Conservation (phyloP, 129 eudicot genomes). For the Deinandra increscens region DNA sequence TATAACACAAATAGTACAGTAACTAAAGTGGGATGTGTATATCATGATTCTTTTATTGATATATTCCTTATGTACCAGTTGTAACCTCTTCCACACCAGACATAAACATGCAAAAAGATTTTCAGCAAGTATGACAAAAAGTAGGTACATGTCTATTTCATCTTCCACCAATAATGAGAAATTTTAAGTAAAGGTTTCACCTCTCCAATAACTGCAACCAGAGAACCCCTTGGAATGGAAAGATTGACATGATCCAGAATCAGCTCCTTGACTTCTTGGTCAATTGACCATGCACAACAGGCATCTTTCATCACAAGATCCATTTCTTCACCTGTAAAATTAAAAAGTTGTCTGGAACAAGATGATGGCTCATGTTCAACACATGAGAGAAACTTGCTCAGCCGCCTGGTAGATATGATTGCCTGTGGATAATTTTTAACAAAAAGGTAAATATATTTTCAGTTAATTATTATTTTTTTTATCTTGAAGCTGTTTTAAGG, state of each 20-base stretch:
- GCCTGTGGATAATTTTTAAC: slow-evolving; percentile 50
- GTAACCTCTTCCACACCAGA: slow-evolving; percentile 22
- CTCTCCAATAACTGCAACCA: slow-evolving; percentile 92
- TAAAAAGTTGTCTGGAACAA: slow-evolving; percentile 23
- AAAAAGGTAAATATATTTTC: neutral
- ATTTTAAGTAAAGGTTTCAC: slow-evolving; percentile 32
- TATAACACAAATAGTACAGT: neutral
- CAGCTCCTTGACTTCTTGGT: slow-evolving; percentile 42
- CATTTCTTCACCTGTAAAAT: slow-evolving; percentile 33
- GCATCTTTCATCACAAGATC: slow-evolving; percentile 66
- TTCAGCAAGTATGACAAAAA: neutral
- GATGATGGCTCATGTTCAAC: slow-evolving; percentile 43
- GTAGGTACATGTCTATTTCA: too few species aligned
- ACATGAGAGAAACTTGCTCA: slow-evolving; percentile 79
- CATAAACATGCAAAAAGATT: neutral
- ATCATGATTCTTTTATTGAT: neutral
- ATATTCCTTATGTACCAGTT: neutral
- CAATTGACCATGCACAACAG: slow-evolving; percentile 69
- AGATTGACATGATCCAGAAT: slow-evolving; percentile 59
- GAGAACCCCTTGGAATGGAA: slow-evolving; percentile 60
- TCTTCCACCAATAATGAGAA: neutral
- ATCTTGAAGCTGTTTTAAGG: slow-evolving; percentile 8
- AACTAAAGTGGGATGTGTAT: slow-evolving; percentile 1
- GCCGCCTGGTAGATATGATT: slow-evolving; percentile 68
- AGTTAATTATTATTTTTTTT: neutral